phyloP scores from a whole-genome alignment of 2,329 filamentous ascomycete species.

The Claviceps arundinis region DNA sequence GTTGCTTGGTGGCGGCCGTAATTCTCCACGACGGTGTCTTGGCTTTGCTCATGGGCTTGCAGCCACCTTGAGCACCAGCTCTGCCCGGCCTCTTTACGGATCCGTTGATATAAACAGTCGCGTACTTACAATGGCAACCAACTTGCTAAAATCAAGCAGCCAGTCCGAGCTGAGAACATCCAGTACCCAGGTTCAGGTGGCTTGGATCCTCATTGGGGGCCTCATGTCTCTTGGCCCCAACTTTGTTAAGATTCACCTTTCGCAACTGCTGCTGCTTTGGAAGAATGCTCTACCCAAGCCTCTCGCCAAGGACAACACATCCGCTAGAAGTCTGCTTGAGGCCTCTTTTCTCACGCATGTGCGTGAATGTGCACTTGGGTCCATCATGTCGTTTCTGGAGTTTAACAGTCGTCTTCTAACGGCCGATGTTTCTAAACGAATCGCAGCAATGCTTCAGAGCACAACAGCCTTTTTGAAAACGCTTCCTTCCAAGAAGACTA shows the following conservation, averaged over 20 bases:
- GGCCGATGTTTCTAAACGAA: conserved; percentile 82
- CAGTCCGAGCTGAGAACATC: conserved; percentile 84
- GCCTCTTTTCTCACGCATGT: conserved; percentile 90
- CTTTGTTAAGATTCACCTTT: conserved; percentile 96
- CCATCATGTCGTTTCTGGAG: conserved; percentile 81
- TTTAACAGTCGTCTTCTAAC: conserved; percentile 88
- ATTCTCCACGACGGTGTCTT: conserved; percentile 70
- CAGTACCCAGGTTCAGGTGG: conserved; percentile 90
- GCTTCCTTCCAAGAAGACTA: conserved; percentile 68
- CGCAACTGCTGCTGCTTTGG: conserved; percentile 86
- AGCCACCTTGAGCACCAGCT: conserved; percentile 79
- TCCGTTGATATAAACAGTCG: conserved; percentile 92
- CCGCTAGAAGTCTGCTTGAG: conserved; percentile 71
- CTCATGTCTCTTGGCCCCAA: conserved; percentile 94
- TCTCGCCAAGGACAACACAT: conserved; percentile 80
- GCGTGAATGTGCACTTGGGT: conserved; percentile 83
- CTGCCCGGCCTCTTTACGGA: conserved; percentile 77
- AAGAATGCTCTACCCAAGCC: conserved; percentile 95
- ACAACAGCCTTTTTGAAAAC: conserved; percentile 82
- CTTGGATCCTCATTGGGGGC: conserved; percentile 93
- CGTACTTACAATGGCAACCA: conserved; percentile 81
- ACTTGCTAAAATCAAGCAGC: conserved; percentile 80
- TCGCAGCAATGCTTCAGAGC: conserved; percentile 89
- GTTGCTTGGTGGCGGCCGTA: conserved; percentile 59
- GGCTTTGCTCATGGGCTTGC: conserved; percentile 88